These are phyloP conservation scores for Rhododendron williamsianum DNA, from an alignment of 148 eudicot species.

Conservation along the genomic window DNA sequence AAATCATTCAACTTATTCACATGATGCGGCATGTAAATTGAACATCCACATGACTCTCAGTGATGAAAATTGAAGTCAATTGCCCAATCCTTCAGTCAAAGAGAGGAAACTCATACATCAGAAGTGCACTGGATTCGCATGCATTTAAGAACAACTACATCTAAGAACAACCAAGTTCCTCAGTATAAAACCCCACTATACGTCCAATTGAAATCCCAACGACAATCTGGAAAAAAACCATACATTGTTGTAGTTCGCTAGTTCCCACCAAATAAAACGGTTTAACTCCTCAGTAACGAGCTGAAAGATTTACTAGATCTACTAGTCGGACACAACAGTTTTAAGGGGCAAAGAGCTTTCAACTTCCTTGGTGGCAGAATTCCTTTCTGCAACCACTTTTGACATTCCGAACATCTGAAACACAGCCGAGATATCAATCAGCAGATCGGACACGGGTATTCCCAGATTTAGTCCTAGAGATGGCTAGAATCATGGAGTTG, in stretches of 20 bases:
- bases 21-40: neutral
- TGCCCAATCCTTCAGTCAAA: neutral
- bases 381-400: constrained; percentile 60
- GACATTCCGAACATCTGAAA: constrained; percentile 90
- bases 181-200: neutral
- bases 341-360: constrained; percentile 53
- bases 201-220: neutral
- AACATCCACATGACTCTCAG: neutral
- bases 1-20: neutral
- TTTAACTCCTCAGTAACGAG: neutral
- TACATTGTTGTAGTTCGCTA: neutral
- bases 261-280: neutral
- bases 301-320: neutral
- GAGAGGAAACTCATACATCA: neutral
- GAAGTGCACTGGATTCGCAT: neutral
- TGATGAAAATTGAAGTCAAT: neutral
- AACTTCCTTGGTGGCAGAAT: constrained; percentile 32
- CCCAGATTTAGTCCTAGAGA: neutral
- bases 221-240: neutral
- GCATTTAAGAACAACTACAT: neutral
- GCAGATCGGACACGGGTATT: neutral
- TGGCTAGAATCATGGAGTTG: neutral
- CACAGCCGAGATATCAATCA: neutral
- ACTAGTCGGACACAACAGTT: constrained; percentile 38
- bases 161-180: neutral